Percentiles rank a stretch among this genome's conserved stretches.
Evolutionary conservation across 2,329 filamentous ascomycete species (phyloP).

Genomic region (Beauveria bassiana): DNA sequence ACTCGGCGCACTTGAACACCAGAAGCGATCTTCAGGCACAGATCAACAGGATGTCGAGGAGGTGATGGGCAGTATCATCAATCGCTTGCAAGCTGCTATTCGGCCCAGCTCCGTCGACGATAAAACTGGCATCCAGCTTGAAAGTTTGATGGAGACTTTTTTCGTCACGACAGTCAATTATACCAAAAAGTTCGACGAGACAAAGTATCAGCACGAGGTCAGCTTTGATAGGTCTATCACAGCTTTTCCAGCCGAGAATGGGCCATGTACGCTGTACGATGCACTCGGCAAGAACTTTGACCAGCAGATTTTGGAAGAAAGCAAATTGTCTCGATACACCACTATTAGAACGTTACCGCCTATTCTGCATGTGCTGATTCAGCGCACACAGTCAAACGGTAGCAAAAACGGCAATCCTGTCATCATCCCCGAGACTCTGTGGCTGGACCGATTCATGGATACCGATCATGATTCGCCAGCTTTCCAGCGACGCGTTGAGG

Average conservation of each 20-base stretch:
- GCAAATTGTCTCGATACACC: slow-evolving; percentile 54
- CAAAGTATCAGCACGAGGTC: slow-evolving; percentile 34
- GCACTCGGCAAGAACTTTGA: slow-evolving; percentile 84
- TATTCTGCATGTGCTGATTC: slow-evolving; percentile 81
- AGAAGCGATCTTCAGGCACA: slow-evolving; percentile 41
- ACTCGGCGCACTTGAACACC: slow-evolving; percentile 36
- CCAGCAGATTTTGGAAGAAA: slow-evolving; percentile 63
- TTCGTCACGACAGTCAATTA: slow-evolving; percentile 56
- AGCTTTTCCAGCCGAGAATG: slow-evolving; percentile 46
- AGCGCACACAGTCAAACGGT: slow-evolving; percentile 67
- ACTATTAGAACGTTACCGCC: slow-evolving; percentile 73
- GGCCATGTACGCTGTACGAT: slow-evolving; percentile 62
- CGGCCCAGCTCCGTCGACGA: slow-evolving; percentile 56
- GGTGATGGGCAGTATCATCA: slow-evolving; percentile 87
- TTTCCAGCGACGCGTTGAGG: slow-evolving; percentile 56
- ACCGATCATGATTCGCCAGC: slow-evolving; percentile 51
- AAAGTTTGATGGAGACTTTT: slow-evolving; percentile 67
- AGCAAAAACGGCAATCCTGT: slow-evolving; percentile 73
- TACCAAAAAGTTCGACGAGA: slow-evolving; percentile 43
- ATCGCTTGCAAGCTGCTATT: slow-evolving; percentile 85
- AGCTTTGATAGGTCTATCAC: slow-evolving; percentile 56
- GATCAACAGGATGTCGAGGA: slow-evolving; percentile 94
- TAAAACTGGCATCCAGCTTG: slow-evolving; percentile 66
- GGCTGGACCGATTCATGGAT: slow-evolving; percentile 82
- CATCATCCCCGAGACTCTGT: slow-evolving; percentile 71